phyloP scores from a whole-genome alignment of 805 yeast genomes.

The Wickerhamiella siamensis region DNA sequence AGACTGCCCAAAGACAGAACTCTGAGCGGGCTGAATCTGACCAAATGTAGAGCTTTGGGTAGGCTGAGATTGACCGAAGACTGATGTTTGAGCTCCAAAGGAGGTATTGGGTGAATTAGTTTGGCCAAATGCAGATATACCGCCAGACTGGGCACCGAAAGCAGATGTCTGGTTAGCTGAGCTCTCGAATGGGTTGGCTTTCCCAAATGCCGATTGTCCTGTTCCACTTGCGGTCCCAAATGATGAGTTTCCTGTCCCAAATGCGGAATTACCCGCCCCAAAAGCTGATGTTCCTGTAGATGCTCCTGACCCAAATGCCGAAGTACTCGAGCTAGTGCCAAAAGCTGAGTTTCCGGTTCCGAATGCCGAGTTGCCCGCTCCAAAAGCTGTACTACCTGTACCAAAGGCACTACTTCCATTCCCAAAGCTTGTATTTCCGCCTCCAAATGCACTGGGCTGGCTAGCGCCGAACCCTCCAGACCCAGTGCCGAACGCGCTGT shows the following conservation, averaged over 20 bases:
- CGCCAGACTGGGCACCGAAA: background rate
- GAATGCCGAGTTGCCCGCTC: conserved; percentile 14
- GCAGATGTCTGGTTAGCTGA: no score
- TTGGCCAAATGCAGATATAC: conserved; percentile 5
- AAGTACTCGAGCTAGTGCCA: conserved; percentile 7
- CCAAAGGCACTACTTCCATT: background rate
- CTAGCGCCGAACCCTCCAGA: background rate
- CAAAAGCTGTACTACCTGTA: background rate
- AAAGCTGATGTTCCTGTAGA: conserved; percentile 5
- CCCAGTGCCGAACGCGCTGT: background rate
- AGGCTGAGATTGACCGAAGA: conserved; percentile 6
- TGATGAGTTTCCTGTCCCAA: conserved; percentile 15
- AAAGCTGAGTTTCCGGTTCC: conserved; percentile 15
- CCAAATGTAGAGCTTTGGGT: conserved; percentile 5
- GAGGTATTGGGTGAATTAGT: background rate
- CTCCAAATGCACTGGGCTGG: no score
- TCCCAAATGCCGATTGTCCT: background rate
- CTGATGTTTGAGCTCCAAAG: background rate
- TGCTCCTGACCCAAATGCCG: conserved; percentile 1
- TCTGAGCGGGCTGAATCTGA: no score
- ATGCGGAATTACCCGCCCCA: conserved; percentile 16
- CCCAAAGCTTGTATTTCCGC: no score
- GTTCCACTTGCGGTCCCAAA: conserved; percentile 10
- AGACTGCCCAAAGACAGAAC: background rate
- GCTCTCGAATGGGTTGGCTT: background rate